Evolutionary conservation across 202 grass and related monocot species (phyloP), one percentile per base, ranked within the genome.

Genomic region (Schoenoplectus triqueter): DNA sequence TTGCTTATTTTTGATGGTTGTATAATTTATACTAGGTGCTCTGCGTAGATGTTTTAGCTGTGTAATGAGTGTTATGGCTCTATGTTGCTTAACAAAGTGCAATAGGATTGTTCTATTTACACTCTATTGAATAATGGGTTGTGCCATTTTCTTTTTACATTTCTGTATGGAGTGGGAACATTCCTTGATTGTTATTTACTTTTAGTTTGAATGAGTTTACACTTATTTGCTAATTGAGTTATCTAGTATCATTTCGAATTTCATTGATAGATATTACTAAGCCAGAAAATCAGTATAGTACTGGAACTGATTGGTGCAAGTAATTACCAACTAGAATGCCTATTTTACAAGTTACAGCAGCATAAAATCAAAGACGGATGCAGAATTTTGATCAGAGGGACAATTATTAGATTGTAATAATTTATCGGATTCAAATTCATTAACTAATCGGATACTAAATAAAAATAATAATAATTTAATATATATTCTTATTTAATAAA

Each of bases 91-190:
- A 72, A 9, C 45, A 1, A 69, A 5, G 31, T 15, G 3, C 40
- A 42, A 49, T n/a, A 6, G 18, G n/a, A 73, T 19, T 73, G 69
- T 45, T 70, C 67, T 70, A 66, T 70, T 45, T 70, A 44, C 13
- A 49, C 69, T 49, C 41, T 6, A 45, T 48, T 72, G 41, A 49
- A n/a, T 49, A 45, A 15, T 15, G 65, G 21, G 68, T 40, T 48
- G 4, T 73, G 69, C 39, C 31, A 31, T 66, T 66, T 66, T 61
- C 8, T 66, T 66, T 61, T n/a, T 61, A 5, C n/a, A 5, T 17
- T 61, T 61, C 15, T 15, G 4, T 17, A 61, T 61, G n/a, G 57
- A 64, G 18, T 19, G 7, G 19, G 51, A 54, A 64, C 21, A 64
- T 64, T 19, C n/a, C n/a, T 17, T 61, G 57, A 61, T 64, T 19